Base-by-base conservation (phyloP, 129 eudicot species). In the Glebionis coronaria region DNA sequence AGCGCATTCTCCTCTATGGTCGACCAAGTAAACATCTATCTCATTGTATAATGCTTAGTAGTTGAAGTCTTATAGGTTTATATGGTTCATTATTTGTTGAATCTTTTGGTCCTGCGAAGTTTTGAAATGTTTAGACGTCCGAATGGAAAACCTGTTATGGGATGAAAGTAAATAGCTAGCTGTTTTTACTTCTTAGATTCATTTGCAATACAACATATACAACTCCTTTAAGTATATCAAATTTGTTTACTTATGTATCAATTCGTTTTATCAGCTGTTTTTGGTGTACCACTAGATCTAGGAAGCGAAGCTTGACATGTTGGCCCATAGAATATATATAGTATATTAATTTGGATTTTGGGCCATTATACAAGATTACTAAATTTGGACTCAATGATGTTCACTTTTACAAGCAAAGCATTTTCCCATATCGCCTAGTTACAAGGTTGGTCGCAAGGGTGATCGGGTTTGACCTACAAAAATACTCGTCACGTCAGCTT, bases 31-130 rank as follows among this genome's bases (percentile, higher is more conserved):
- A 35, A 6, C 42, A 35, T 35, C 42, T 35, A 38, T 4, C 51
- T 61, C 69, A 23, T 5, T 50, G 65, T 69, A 69, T 57, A 52
- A 70, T 42, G 73, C 12, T 56, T 49, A 16, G 31, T 77, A 73
- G 72, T 35, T 73, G 68, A 52, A 44, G 46, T 60, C 63, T 49
- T 44, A 75, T 53, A 66, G 76, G 71, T 61, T 6, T 66, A 65
- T 6, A 46, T 71, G 61, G 68, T 75, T 74, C 44, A 67, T 78
- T 78, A 67, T 80, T 74, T 66, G 52, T 82, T 82, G 63, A 74
- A 61, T 62, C 54, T 66, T 56, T 70, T 56, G 50, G 47, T 14
- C 51, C 21, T 60, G 16, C 47, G 50, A 21, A 74, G 79, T 63
- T 79, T 62, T 25, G 58, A 40, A 55, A 29, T 40, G 16, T 55